Evolutionary conservation across 148 eudicot genomes (phyloP).

Genomic region (Fagopyrum esculentum): DNA sequence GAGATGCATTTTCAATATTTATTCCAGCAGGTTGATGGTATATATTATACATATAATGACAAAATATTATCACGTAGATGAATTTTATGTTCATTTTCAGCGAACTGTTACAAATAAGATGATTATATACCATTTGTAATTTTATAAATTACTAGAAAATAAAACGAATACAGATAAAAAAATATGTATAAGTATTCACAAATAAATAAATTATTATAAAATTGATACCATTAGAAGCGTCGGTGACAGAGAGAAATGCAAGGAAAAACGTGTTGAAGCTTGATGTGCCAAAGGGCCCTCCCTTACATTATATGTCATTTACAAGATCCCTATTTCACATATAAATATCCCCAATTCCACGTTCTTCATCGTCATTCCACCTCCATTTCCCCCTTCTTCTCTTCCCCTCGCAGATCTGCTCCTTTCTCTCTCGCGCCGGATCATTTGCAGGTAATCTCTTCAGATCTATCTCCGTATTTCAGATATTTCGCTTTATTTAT

Average conservation of each 20-base stretch:
- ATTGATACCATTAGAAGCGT: neutral
- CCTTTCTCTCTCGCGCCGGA: neutral
- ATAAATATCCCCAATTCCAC: slow-evolving; percentile 8
- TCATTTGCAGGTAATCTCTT: slow-evolving; percentile 2
- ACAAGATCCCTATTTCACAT: slow-evolving; percentile 1
- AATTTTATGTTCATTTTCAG: neutral
- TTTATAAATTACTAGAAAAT: too few relatives aligned
- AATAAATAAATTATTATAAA: neutral
- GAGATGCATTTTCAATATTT: neutral
- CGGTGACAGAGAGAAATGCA: neutral
- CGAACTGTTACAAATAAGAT: neutral
- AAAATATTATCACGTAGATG: neutral
- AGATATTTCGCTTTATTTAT: neutral
- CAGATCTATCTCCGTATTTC: slow-evolving; percentile 2
- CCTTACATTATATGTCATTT: neutral
- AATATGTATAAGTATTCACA: too few relatives aligned
- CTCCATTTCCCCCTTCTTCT: neutral
- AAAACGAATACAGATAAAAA: too few relatives aligned
- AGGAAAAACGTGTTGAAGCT: slow-evolving; percentile 9
- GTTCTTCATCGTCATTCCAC: neutral
- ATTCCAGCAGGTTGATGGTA: neutral
- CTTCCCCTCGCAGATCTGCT: slow-evolving; percentile 5
- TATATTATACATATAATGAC: neutral
- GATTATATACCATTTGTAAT: too few relatives aligned
- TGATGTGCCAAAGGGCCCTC: slow-evolving; percentile 1